phyloP scores from a whole-genome alignment of 768 basidiomycete species.

The Lactarius quietus region DNA sequence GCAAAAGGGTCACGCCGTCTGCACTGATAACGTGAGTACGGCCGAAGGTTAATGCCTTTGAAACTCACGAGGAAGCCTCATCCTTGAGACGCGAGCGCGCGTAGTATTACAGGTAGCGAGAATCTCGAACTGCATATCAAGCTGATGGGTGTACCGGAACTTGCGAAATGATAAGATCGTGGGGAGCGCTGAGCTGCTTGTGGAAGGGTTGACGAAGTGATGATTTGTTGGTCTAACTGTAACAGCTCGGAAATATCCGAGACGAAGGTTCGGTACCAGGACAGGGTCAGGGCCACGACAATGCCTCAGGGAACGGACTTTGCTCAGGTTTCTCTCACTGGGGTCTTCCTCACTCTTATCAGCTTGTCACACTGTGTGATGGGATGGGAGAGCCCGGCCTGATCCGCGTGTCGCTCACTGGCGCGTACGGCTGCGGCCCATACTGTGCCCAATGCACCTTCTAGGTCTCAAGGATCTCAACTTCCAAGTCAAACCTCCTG shows the following conservation, averaged over 20 bases:
- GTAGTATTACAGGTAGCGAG: slow-evolving; percentile 80
- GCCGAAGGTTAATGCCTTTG: slow-evolving; percentile 3
- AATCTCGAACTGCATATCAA: slow-evolving; percentile 73
- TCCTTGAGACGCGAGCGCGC: slow-evolving; percentile 76
- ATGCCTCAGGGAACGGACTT: not conserved
- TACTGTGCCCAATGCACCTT: too few relatives aligned
- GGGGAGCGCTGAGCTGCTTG: not conserved
- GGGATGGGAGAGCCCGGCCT: not conserved
- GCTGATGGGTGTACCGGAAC: not conserved
- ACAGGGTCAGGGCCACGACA: not conserved
- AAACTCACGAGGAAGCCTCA: slow-evolving; percentile 73
- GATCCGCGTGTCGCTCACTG: not conserved
- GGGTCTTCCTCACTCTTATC: not conserved
- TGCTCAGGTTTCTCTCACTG: not conserved
- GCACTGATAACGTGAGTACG: slow-evolving; percentile 12
- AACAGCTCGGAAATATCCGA: not conserved
- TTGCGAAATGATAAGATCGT: too few relatives aligned
- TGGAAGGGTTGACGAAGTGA: too few relatives aligned
- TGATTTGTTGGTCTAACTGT: not conserved
- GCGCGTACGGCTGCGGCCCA: not conserved
- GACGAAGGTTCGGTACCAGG: not conserved
- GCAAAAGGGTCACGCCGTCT: slow-evolving; percentile 82
- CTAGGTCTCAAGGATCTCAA: too few relatives aligned
- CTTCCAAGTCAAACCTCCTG: too few relatives aligned
- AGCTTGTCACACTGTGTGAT: not conserved